Base-by-base conservation (phyloP, 179 eudicot genomes). In the Gypsophila paniculata region DNA sequence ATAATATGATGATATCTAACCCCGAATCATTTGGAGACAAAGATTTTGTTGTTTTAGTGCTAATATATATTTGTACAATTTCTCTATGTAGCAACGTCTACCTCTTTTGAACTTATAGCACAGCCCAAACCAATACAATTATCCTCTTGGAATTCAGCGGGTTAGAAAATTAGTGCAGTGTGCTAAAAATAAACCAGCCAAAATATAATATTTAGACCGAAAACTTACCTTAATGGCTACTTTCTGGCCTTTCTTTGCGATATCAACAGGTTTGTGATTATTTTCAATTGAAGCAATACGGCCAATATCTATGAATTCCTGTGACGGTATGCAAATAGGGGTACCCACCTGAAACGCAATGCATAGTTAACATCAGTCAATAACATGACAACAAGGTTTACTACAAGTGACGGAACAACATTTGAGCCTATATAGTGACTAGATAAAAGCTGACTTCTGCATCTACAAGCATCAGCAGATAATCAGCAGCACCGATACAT, bases 211-310 rank as follows among this genome's bases (percentile, higher is more conserved):
- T 29, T 29, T 29, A 29, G 1, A 8, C 65, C 13, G 48, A 21
- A 22, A 17, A 78, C 57, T 29, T 88, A 91, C 99, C 97, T 91
- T 94, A 51, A 94, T 86, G 66, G 97, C 91, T 73, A 91, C 92
- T 81, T 87, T 78, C 69, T 85, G 91, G 55, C 94, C 94, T 77
- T 91, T 90, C 85, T 87, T 91, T 19, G 99, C 97, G 65, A 52
- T 73, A 60, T 88, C 96, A 76, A 94, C 92, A 7, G 89, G 81
- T 77, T 89, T 94, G 77, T 88, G 87, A 74, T 94, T 90, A 66
- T 86, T 88, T 78, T 91, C 92, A 73, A 94, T 88, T 25, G 99
- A 94, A 19, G 91, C 90, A 54, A 94, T 85, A 61, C 86, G 84
- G 49, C 97, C 96, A 77, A 91, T 90, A 68, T 84, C 90, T 66